Percentiles rank a stretch among this genome's conserved stretches.
These are phyloP conservation scores for Cladophialophora psammophila DNA, from an alignment of 2,329 filamentous ascomycete genomes.

Conservation along the genomic window DNA sequence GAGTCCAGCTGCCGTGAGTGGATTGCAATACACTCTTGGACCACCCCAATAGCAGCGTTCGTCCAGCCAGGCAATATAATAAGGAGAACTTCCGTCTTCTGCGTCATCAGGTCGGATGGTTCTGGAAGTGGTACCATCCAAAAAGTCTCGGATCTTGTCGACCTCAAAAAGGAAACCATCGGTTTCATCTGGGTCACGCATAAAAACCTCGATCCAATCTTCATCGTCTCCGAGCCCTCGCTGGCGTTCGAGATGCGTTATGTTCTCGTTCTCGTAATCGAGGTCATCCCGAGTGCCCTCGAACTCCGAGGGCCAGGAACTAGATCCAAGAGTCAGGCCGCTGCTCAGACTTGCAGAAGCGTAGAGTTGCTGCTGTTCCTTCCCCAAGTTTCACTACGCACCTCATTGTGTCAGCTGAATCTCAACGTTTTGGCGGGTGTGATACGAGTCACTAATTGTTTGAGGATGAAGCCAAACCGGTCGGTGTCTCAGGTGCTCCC, in stretches of 20 bases:
- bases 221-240: background rate
- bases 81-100: background rate
- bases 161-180: background rate
- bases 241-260: background rate
- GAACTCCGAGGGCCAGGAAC: conserved; percentile 6
- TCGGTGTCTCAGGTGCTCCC: background rate
- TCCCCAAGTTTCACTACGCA: background rate
- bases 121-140: background rate
- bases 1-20: conserved; percentile 18
- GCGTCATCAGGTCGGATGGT: conserved; percentile 11
- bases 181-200: conserved; percentile 8
- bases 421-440: background rate
- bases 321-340: background rate
- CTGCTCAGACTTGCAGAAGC: background rate
- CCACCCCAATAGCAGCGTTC: conserved; percentile 6
- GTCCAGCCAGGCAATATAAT: conserved; percentile 16
- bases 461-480: background rate
- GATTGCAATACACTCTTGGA: background rate
- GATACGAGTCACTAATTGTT: background rate
- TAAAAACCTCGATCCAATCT: background rate
- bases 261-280: conserved; percentile 13
- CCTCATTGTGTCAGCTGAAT: background rate
- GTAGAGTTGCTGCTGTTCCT: background rate
- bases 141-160: conserved; percentile 2
- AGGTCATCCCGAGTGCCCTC: background rate